Base-by-base conservation (phyloP, 148 eudicot genomes). In the Heliamphora exappendiculata region DNA sequence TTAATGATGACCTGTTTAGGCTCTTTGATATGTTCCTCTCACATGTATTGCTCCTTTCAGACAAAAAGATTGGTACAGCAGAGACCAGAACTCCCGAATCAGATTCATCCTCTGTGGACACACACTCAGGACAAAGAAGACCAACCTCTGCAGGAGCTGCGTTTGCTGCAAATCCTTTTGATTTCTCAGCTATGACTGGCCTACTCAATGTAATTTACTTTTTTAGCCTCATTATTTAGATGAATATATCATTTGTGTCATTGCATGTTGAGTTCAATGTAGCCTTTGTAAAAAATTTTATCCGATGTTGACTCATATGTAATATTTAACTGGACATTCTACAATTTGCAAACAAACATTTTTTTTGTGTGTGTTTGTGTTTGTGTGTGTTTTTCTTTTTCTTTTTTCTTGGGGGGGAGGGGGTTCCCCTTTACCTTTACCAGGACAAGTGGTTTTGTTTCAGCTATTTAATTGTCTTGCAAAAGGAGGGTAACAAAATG, bases 131-230 rank as follows among this genome's bases (percentile, higher is more conserved):
- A 75, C 88, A 80, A 80, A 75, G 76, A 34, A 70, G 76, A 42
- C 79, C 84, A 82, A 3, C 83, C 60, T 16, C 89, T 78, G 82
- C 87, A 19, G 90, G 80, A 75, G 57, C 91, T 82, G 91, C 82
- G 70, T 69, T 89, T 72, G 85, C 88, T 57, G 72, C 79, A 65
- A 91, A 92, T 84, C 92, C 98, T 34, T 91, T 94, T 82, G 98
- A 94, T 84, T 92, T 94, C 84, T 94, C 98, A 4, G 93, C 97
- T 76, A 89, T 94, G 97, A 76, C 92, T 72, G 92, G 97, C 74
- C 73, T 94, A 74, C 97, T 94, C 41, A 91, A 90, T 84, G 98
- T 92, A 89, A 31, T 20, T 54, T 49, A 10, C n/a, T n/a, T n/a
- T n/a, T n/a, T n/a, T n/a, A n/a, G n/a, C n/a, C n/a, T n/a, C n/a